A percentile compares a stretch with the other conserved stretches of the same genome.
Conservation (phyloP, 116 monocot genomes). For the Zostera marina region DNA sequence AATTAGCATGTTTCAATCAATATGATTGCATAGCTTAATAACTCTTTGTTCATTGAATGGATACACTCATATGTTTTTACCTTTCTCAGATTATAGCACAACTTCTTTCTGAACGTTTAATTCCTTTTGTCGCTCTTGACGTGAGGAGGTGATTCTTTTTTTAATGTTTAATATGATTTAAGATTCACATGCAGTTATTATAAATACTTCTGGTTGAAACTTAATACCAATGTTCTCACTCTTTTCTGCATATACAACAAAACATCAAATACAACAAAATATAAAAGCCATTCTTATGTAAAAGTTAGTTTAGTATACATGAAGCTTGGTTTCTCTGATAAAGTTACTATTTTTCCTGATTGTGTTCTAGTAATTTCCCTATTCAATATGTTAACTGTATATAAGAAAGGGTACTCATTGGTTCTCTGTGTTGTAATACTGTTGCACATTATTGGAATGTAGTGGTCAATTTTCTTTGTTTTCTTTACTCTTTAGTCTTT, state of each 20-base stretch:
- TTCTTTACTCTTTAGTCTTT: neutral
- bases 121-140: slow-evolving; percentile 97
- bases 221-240: too few relatives aligned
- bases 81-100: slow-evolving; percentile 76
- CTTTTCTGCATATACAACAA: too few relatives aligned
- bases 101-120: slow-evolving; percentile 92
- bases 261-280: too few relatives aligned
- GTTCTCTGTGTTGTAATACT: neutral
- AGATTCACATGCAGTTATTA: neutral
- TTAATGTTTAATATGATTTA: neutral
- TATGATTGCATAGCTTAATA: neutral
- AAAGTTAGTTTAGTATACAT: too few relatives aligned
- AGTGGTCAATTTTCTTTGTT: neutral
- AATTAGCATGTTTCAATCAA: too few relatives aligned
- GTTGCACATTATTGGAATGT: neutral
- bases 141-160: slow-evolving; percentile 53
- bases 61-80: slow-evolving; percentile 1
- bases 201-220: neutral
- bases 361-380: neutral
- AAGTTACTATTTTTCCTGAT: too few relatives aligned
- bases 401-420: neutral
- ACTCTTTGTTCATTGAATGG: neutral
- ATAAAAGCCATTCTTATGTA: too few relatives aligned
- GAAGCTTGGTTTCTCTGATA: too few relatives aligned
- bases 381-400: neutral